Percentiles rank a stretch among this genome's conserved stretches.
phyloP scores from a whole-genome alignment of 768 basidiomycete genomes.

The Suillus plorans region DNA sequence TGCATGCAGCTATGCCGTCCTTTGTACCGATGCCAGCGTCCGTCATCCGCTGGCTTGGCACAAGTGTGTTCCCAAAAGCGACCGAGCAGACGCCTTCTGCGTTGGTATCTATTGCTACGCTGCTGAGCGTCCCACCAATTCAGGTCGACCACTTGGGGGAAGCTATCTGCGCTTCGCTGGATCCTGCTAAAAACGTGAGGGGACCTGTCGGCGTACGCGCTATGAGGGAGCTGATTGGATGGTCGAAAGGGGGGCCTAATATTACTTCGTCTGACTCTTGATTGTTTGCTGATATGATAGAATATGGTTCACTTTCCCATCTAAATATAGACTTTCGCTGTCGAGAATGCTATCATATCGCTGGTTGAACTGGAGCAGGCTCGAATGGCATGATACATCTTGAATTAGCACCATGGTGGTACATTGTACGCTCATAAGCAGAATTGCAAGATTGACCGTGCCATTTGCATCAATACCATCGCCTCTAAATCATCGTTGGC shows the following conservation, averaged over 20 bases:
- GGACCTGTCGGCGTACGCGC: conserved; percentile 68
- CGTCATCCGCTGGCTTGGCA: conserved; percentile 53
- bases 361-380: neutral
- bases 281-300: neutral
- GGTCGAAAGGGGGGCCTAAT: conserved; percentile 40
- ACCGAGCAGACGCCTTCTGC: conserved; percentile 39
- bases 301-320: neutral
- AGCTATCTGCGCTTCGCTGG: conserved; percentile 68
- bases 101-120: conserved; percentile 70
- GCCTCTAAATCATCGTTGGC: too few species aligned
- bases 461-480: too few species aligned
- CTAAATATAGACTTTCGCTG: neutral
- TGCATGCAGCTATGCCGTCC: conserved; percentile 63
- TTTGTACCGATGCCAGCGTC: conserved; percentile 64
- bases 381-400: neutral
- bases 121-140: conserved; percentile 80
- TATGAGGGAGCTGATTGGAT: conserved; percentile 80
- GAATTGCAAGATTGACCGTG: neutral
- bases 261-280: neutral
- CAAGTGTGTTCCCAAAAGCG: conserved; percentile 20
- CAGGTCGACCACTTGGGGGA: conserved; percentile 96
- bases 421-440: neutral
- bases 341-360: neutral
- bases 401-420: neutral
- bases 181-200: conserved; percentile 46